Evolutionary conservation across 2,329 filamentous ascomycete species (phyloP).

Genomic region (Alternaria consortialis): DNA sequence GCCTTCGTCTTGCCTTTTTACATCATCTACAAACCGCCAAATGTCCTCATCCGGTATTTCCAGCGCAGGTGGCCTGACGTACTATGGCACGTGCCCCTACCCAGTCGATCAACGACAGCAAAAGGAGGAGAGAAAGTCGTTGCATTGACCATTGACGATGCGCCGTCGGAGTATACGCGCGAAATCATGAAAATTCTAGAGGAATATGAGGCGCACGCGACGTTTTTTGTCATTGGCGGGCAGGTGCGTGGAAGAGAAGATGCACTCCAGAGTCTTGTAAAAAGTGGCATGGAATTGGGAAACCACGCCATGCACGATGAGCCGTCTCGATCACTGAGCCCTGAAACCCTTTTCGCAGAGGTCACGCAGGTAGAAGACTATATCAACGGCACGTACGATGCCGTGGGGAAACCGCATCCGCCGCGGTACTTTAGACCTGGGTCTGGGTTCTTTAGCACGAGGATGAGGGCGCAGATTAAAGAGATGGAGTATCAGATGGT

Average conservation of each 20-base stretch:
- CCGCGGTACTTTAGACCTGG: slow-evolving; percentile 82
- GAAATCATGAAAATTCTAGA: slow-evolving; percentile 75
- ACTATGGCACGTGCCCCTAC: slow-evolving; percentile 72
- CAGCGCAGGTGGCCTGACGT: slow-evolving; percentile 78
- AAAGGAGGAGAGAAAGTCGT: slow-evolving; percentile 67
- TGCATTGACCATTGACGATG: slow-evolving; percentile 88
- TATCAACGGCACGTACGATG: slow-evolving; percentile 66
- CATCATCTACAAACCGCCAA: slow-evolving; percentile 81
- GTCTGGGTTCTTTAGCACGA: slow-evolving; percentile 79
- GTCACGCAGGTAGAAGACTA: slow-evolving; percentile 70
- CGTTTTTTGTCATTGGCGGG: slow-evolving; percentile 87
- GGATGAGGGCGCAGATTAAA: slow-evolving; percentile 70
- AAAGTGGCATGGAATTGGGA: slow-evolving; percentile 68
- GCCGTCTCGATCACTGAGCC: slow-evolving; percentile 69
- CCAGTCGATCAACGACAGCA: slow-evolving; percentile 16
- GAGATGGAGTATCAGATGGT: slow-evolving; percentile 74
- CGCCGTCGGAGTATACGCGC: slow-evolving; percentile 75
- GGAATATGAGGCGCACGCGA: slow-evolving; percentile 73
- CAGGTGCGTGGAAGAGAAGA: slow-evolving; percentile 68
- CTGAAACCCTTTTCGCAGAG: slow-evolving; percentile 68
- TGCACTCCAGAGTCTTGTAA: slow-evolving; percentile 62
- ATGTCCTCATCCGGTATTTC: slow-evolving; percentile 74
- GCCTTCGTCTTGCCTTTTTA: slow-evolving; percentile 60
- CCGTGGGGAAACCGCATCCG: slow-evolving; percentile 53
- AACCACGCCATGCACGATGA: slow-evolving; percentile 94